Evolutionary conservation across 495 filamentous ascomycete genomes (phyloP), one percentile per base, ranked within the genome.

Genomic region (Letharia columbiana): DNA sequence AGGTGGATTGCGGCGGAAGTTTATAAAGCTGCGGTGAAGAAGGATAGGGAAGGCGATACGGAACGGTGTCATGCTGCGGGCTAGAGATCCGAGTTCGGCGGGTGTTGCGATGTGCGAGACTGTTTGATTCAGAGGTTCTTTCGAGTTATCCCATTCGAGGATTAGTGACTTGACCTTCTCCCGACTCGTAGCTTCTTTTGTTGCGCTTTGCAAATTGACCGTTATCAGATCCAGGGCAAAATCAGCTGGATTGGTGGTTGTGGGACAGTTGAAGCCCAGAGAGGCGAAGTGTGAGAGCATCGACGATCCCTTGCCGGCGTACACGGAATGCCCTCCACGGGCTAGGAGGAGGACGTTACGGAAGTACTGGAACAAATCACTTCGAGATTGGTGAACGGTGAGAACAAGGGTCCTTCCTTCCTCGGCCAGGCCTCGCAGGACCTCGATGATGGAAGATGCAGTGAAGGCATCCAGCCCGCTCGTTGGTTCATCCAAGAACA

Each of bases 391-490:
- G 67, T 91, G 89, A 35, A 91, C 88, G 0, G 88, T 90, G 28
- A 89, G 80, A 45, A 91, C 82, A 6, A 91, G 64, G 0, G 87
- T 91, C 20, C 89, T 81, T 18, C 89, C 89, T 75, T 91, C 88
- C n/a, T 82, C 80, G 11, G 88, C 87, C 13, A 91, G 74, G 5
- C 81, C 83, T 44, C 82, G 79, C 10, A 91, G 77, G 11, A 91
- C 87, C 67, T 87, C 84, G 61, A 91, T 83, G 54, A 91, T 89
- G 4, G 88, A 91, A 54, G 81, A 83, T 23, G 89, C 87, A 4
- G 88, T 90, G 68, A 90, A 91, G 2, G 88, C 87, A 74, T 91
- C 89, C 4, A 91, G 76, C 0, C 89, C 89, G 39, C 86, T 89
- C 0, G 88, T 91, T 35, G 89, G 89, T 67, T 91, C 89, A 70